Percentiles rank a stretch among this genome's conserved stretches.
Evolutionary conservation across 1,284 basidiomycete genomes (phyloP).

Genomic region (Cryptococcus neoformans): DNA sequence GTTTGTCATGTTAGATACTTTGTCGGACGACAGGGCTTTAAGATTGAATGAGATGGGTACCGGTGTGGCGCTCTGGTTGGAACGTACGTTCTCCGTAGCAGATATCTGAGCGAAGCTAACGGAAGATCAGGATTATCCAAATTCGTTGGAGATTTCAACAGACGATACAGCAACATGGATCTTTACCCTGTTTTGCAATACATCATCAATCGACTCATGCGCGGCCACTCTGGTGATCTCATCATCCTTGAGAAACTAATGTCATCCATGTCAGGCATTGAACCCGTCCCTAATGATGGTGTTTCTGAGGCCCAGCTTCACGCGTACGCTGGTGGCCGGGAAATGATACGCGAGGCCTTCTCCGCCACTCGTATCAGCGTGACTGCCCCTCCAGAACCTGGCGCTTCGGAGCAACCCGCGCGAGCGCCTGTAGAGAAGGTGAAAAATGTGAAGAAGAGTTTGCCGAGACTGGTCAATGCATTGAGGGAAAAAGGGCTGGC

Average conservation of each 20-base stretch:
- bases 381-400: slow-evolving; percentile 24
- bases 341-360: slow-evolving; percentile 76
- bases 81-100: slow-evolving; percentile 61
- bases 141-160: slow-evolving; percentile 89
- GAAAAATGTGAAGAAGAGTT: slow-evolving; percentile 36
- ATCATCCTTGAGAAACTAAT: slow-evolving; percentile 89
- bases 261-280: slow-evolving; percentile 92
- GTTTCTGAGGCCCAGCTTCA: slow-evolving; percentile 82
- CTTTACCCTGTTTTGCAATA: slow-evolving; percentile 83
- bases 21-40: slow-evolving; percentile 79
- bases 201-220: slow-evolving; percentile 83
- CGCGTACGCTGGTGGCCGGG: slow-evolving; percentile 85
- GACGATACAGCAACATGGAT: slow-evolving; percentile 73
- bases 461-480: slow-evolving; percentile 62
- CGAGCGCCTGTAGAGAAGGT: slow-evolving; percentile 26
- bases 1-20: slow-evolving; percentile 81
- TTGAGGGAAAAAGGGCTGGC: slow-evolving; percentile 70
- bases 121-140: slow-evolving; percentile 68
- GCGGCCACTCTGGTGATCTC: slow-evolving; percentile 80
- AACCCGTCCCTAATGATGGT: slow-evolving; percentile 69
- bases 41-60: slow-evolving; percentile 91
- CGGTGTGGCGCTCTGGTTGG: slow-evolving; percentile 87
- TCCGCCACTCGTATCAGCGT: slow-evolving; percentile 48
- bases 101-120: neutral
- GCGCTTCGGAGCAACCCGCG: slow-evolving; percentile 13